These are phyloP conservation scores for Microdochium nivale DNA, from an alignment of 2,329 filamentous ascomycete genomes.

Conservation along the genomic window DNA sequence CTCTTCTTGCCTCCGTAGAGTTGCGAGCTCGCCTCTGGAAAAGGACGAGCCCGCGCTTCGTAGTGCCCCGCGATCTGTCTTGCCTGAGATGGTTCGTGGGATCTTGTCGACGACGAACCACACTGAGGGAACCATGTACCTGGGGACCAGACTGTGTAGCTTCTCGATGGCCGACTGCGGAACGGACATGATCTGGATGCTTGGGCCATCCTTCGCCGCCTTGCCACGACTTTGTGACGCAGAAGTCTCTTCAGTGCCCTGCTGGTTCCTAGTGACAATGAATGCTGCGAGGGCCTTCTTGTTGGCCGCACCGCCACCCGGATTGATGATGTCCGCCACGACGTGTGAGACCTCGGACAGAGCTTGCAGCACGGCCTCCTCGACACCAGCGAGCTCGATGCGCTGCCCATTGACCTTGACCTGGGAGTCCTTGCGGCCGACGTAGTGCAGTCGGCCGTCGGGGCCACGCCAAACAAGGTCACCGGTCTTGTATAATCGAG, in stretches of 20 bases:
- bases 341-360: not conserved
- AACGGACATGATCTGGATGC: not conserved
- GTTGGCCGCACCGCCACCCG: not conserved
- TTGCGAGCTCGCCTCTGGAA: not conserved
- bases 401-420: not conserved
- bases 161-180: not conserved
- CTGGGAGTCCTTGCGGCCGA: not conserved
- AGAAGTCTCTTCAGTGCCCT: not conserved
- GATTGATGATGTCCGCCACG: not conserved
- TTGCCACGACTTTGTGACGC: not conserved
- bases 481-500: not conserved
- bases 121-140: not conserved
- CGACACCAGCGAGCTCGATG: not conserved
- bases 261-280: not conserved
- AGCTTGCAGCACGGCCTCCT: constrained; percentile 1
- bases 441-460: not conserved
- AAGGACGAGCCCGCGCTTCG: not conserved
- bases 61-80: not conserved
- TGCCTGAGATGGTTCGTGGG: not conserved
- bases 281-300: not conserved
- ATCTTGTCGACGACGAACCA: not conserved
- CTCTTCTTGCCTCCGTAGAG: not conserved
- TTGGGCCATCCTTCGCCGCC: not conserved
- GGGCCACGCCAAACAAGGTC: not conserved
- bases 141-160: not conserved